phyloP scores from a whole-genome alignment of 441 rosid species.

The Raphanus hybrid region DNA sequence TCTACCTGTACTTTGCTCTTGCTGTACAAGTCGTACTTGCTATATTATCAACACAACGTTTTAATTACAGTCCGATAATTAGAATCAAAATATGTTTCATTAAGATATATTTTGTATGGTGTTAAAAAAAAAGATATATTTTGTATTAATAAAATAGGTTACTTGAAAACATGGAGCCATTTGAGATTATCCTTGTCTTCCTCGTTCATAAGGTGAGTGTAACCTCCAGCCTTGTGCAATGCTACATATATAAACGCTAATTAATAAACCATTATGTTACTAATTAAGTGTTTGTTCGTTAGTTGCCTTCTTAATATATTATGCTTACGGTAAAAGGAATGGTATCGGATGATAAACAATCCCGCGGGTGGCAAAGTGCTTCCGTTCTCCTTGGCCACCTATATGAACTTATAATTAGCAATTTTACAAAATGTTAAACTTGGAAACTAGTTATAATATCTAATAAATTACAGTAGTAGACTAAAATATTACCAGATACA shows the following conservation, averaged over 20 bases:
- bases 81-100: neutral
- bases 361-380: slow-evolving; percentile 79
- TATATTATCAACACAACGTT: slow-evolving; percentile 30
- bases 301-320: neutral
- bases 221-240: slow-evolving; percentile 71
- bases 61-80: neutral
- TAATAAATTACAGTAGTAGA: neutral
- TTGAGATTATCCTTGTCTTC: slow-evolving; percentile 75
- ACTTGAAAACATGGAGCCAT: slow-evolving; percentile 90
- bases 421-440: neutral
- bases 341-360: slow-evolving; percentile 83
- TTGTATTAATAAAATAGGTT: slow-evolving; percentile 4
- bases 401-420: slow-evolving; percentile 22
- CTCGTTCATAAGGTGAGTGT: slow-evolving; percentile 76
- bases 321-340: slow-evolving; percentile 76
- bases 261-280: neutral
- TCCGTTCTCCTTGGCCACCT: slow-evolving; percentile 81
- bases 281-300: slow-evolving; percentile 5
- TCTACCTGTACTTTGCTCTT: slow-evolving; percentile 47
- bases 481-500: slow-evolving; percentile 62
- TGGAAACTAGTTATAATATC: neutral
- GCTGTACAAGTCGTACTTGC: slow-evolving; percentile 94
- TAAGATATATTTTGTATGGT: neutral
- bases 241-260: slow-evolving; percentile 49
- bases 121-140: neutral